Conservation (phyloP, 441 rosid species). For the Populus hybrid region DNA sequence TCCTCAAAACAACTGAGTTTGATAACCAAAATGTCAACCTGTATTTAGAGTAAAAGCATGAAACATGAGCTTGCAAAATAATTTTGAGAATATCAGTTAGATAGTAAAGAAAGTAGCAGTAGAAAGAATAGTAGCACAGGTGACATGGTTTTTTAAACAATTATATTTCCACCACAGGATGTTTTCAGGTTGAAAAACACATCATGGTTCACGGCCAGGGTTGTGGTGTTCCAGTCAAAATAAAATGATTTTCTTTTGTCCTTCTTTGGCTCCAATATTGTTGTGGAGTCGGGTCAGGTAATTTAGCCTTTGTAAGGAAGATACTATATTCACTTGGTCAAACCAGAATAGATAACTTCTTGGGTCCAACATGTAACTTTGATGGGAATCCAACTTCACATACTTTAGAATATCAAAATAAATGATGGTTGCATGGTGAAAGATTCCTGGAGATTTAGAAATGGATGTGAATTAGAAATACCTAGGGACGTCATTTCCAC, state of each 20-base stretch:
- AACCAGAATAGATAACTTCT: neutral
- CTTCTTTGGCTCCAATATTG: neutral
- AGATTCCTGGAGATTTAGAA: slow-evolving; percentile 4
- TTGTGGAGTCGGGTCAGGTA: neutral
- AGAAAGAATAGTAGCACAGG: neutral
- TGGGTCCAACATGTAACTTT: slow-evolving; percentile 6
- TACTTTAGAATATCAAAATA: neutral
- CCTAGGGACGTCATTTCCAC: slow-evolving; percentile 98
- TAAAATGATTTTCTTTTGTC: neutral
- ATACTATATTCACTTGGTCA: neutral
- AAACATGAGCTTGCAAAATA: slow-evolving; percentile 7
- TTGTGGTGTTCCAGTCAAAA: neutral
- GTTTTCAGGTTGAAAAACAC: neutral
- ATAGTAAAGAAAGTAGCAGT: neutral
- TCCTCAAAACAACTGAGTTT: slow-evolving; percentile 71
- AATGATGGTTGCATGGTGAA: neutral
- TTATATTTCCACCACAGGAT: neutral
- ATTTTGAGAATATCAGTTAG: neutral
- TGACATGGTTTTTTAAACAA: neutral
- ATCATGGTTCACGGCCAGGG: neutral
- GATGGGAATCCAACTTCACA: neutral
- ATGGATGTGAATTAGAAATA: slow-evolving; percentile 21
- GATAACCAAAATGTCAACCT: slow-evolving; percentile 97
- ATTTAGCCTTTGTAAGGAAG: neutral
- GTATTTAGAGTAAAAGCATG: slow-evolving; percentile 22